Percentiles rank a stretch among this genome's conserved stretches.
These are phyloP conservation scores for Populus pruinosa DNA, from an alignment of 345 rosid species.

Conservation along the genomic window DNA sequence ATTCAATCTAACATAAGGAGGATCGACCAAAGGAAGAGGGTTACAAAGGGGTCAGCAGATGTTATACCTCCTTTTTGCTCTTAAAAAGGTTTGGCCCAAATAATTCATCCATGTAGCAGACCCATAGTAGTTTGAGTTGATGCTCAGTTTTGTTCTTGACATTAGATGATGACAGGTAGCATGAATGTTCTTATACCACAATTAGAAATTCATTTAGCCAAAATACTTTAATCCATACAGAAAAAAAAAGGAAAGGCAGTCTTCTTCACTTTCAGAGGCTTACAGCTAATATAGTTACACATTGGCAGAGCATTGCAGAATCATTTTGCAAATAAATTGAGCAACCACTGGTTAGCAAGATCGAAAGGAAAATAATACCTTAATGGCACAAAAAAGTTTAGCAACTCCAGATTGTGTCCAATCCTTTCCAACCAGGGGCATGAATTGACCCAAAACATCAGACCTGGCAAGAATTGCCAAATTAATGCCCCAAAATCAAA, in stretches of 20 bases:
- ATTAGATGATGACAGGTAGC: neutral
- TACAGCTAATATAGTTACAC: neutral
- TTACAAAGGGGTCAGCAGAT: neutral
- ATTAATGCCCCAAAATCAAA: conserved; percentile 4
- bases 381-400: conserved; percentile 81
- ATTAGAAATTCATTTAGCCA: neutral
- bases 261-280: neutral
- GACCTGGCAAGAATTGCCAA: conserved; percentile 55
- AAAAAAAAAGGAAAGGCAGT: too few species aligned
- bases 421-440: conserved; percentile 96
- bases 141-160: neutral
- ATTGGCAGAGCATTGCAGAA: neutral
- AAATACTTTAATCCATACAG: neutral
- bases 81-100: neutral
- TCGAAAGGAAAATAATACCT: conserved; percentile 40
- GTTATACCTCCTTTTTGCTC: neutral
- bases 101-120: neutral
- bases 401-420: conserved; percentile 98
- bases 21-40: neutral
- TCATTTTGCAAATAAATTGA: neutral
- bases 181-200: neutral
- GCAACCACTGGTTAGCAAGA: neutral
- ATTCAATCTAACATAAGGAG: neutral
- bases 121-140: neutral
- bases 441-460: conserved; percentile 91